Conservation (phyloP, 306 rosid genomes). For the Potentilla sterilis region DNA sequence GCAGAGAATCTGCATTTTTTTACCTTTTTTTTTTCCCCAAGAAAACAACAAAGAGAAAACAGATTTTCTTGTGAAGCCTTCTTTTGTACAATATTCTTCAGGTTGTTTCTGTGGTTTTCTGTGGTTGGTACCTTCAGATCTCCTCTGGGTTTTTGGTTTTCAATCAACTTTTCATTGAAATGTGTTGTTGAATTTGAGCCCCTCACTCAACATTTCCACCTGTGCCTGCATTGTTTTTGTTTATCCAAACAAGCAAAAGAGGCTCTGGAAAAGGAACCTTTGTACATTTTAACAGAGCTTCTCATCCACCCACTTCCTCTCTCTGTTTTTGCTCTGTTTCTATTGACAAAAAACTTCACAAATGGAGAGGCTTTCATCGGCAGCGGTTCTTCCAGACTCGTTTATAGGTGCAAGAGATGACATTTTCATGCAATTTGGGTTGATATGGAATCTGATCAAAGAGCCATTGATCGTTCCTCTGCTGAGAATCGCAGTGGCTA, state of each 20-base stretch:
- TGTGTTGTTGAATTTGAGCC: constrained; percentile 29
- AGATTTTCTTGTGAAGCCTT: constrained; percentile 4
- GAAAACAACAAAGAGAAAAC: background rate
- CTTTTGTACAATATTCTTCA: constrained; percentile 16
- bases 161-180: background rate
- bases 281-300: background rate
- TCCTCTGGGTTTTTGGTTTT: constrained; percentile 25
- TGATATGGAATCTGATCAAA: constrained; percentile 57
- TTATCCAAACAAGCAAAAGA: constrained; percentile 50
- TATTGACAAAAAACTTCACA: background rate
- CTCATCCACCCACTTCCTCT: background rate
- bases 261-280: no score
- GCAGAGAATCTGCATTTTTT: constrained; percentile 24
- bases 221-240: constrained; percentile 38
- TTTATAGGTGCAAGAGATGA: constrained; percentile 50
- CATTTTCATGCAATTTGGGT: constrained; percentile 39
- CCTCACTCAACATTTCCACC: constrained; percentile 48
- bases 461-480: constrained; percentile 69
- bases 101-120: constrained; percentile 14
- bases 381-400: constrained; percentile 44
- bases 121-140: constrained; percentile 37
- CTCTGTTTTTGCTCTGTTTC: constrained; percentile 21
- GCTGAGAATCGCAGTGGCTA: constrained; percentile 42
- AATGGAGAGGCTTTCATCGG: constrained; percentile 59
- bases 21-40: background rate